Evolutionary conservation across 257 asterid species (phyloP).

Genomic region (Echium plantagineum): DNA sequence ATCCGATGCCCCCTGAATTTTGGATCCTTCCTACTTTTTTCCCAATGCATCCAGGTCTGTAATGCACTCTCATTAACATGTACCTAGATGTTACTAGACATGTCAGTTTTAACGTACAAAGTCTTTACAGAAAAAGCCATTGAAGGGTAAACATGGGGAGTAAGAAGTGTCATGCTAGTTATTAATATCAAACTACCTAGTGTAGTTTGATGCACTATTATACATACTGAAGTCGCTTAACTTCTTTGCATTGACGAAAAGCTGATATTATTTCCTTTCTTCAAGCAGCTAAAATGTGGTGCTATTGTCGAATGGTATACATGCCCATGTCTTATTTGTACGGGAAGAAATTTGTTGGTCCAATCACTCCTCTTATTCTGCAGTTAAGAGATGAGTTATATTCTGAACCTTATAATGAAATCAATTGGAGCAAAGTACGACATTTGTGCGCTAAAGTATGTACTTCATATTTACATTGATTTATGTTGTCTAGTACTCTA

Average conservation of each 20-base stretch:
- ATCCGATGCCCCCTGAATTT: slow-evolving; percentile 77
- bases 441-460: slow-evolving; percentile 58
- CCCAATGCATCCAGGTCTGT: slow-evolving; percentile 68
- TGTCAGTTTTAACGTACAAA: background rate
- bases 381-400: slow-evolving; percentile 53
- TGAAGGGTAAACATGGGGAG: too few relatives aligned
- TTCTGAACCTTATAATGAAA: slow-evolving; percentile 40
- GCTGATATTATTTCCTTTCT: background rate
- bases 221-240: too few relatives aligned
- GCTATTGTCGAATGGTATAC: slow-evolving; percentile 66
- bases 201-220: too few relatives aligned
- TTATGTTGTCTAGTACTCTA: background rate
- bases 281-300: slow-evolving; percentile 68
- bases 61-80: background rate
- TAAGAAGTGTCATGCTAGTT: too few relatives aligned
- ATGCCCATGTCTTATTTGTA: slow-evolving; percentile 79
- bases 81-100: background rate
- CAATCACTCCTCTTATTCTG: slow-evolving; percentile 51
- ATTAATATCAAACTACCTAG: too few relatives aligned
- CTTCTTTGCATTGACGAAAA: background rate
- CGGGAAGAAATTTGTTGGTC: slow-evolving; percentile 66
- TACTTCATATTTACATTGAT: background rate
- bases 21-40: slow-evolving; percentile 71
- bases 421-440: slow-evolving; percentile 48
- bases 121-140: too few relatives aligned